A percentile compares a stretch with the other conserved stretches of the same genome.
These are phyloP conservation scores for Arctostaphylos glauca DNA, from an alignment of 148 eudicot genomes.

Conservation along the genomic window DNA sequence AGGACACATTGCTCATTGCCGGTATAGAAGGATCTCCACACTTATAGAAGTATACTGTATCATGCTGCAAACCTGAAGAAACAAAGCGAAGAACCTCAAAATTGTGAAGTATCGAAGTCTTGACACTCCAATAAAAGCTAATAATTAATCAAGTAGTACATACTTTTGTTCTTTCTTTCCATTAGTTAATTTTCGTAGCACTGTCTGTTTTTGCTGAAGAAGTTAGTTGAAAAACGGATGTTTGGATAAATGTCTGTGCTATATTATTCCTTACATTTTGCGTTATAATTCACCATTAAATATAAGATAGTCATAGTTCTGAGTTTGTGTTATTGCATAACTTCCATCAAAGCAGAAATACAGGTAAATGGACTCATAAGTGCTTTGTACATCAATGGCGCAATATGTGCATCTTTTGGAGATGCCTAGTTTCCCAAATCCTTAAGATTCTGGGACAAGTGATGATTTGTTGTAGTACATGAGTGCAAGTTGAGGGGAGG, in stretches of 20 bases:
- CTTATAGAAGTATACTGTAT: constrained; percentile 62
- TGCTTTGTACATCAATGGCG: background rate
- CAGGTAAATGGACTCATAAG: background rate
- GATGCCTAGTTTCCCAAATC: background rate
- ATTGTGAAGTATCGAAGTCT: background rate
- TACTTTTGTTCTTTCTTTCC: background rate
- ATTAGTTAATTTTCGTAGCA: background rate
- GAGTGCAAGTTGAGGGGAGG: background rate
- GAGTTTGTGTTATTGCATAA: background rate
- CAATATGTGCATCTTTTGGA: background rate
- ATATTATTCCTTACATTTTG: background rate
- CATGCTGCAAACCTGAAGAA: constrained; percentile 61
- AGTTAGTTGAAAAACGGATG: background rate
- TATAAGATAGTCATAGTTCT: background rate
- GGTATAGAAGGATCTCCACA: constrained; percentile 85
- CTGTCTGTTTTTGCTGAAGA: background rate
- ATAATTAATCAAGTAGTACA: background rate
- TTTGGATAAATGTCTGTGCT: background rate
- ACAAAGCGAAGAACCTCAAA: background rate
- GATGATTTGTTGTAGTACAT: background rate
- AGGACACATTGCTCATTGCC: constrained; percentile 56
- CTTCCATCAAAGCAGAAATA: background rate
- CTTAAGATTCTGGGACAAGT: background rate
- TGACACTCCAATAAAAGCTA: background rate
- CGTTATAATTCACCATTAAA: background rate